Percentiles rank a stretch among this genome's conserved stretches.
Evolutionary conservation across 768 basidiomycete genomes (phyloP).

Genomic region (Chalciporus chontae): DNA sequence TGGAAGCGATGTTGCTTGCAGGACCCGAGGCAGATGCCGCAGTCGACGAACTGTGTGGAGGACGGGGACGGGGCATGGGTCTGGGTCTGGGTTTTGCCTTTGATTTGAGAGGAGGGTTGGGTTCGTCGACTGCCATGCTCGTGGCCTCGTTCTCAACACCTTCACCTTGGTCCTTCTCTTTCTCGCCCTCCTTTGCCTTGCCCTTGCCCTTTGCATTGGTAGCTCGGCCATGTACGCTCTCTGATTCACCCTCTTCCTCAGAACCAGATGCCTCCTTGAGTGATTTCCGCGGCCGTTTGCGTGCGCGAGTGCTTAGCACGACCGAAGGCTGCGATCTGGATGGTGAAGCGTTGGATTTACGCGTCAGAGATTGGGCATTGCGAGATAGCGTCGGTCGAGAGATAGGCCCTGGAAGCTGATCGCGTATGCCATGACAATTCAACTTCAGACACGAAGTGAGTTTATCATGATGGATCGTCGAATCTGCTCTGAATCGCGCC

Average conservation of each 20-base stretch:
- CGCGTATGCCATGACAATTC: constrained; percentile 48
- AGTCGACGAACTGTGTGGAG: constrained; percentile 7
- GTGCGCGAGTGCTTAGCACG: constrained; percentile 6
- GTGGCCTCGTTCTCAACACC: constrained; percentile 1
- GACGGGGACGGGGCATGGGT: constrained; percentile 8
- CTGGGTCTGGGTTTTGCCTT: constrained; percentile 12
- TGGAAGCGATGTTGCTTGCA: background rate
- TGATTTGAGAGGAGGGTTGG: constrained; percentile 7
- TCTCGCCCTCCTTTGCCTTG: constrained; percentile 11
- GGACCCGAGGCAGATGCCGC: background rate
- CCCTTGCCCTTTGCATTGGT: constrained; percentile 10
- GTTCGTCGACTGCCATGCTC: constrained; percentile 11
- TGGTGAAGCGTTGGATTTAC: constrained; percentile 24
- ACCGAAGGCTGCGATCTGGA: constrained; percentile 18
- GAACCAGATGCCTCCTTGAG: constrained; percentile 17
- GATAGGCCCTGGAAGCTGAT: constrained; percentile 12
- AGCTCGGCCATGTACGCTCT: constrained; percentile 4
- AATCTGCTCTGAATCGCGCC: constrained; percentile 76
- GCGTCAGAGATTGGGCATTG: constrained; percentile 12
- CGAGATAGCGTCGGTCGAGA: constrained; percentile 1
- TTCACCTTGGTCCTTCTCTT: background rate
- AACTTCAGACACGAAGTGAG: constrained; percentile 55
- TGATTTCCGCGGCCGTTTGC: constrained; percentile 25
- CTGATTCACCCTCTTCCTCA: constrained; percentile 16
- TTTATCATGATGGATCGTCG: constrained; percentile 62